Percentiles rank a stretch among this genome's conserved stretches.
phyloP scores from a whole-genome alignment of 768 basidiomycete genomes.

The Suillus sp. region DNA sequence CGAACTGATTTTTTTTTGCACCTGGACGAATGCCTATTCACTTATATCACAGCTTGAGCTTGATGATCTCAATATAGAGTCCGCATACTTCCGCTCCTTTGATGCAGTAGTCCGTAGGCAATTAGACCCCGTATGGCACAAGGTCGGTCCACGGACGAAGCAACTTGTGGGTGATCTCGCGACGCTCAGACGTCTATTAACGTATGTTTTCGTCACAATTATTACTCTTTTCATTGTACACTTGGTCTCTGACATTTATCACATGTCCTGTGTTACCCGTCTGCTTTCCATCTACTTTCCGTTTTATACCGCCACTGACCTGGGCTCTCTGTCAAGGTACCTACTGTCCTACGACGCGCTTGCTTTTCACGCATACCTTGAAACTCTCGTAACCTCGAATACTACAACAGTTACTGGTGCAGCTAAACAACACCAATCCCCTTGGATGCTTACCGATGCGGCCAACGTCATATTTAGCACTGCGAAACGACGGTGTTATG shows the following conservation, averaged over 20 bases:
- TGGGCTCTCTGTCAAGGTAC: slow-evolving; percentile 49
- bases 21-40: background rate
- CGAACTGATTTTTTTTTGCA: background rate
- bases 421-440: slow-evolving; percentile 68
- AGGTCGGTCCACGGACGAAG: slow-evolving; percentile 90
- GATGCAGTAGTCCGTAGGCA: slow-evolving; percentile 86
- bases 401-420: slow-evolving; percentile 51
- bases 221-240: slow-evolving; percentile 1
- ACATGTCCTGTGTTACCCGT: background rate
- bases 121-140: slow-evolving; percentile 95
- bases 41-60: slow-evolving; percentile 72
- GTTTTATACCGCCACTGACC: slow-evolving; percentile 15
- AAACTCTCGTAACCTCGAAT: slow-evolving; percentile 76
- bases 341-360: slow-evolving; percentile 89
- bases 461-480: slow-evolving; percentile 83
- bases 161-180: slow-evolving; percentile 89
- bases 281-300: background rate
- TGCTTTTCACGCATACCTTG: slow-evolving; percentile 88
- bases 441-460: slow-evolving; percentile 92
- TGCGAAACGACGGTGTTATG: slow-evolving; percentile 83
- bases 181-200: slow-evolving; percentile 78
- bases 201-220: slow-evolving; percentile 46
- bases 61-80: slow-evolving; percentile 90
- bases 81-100: slow-evolving; percentile 92
- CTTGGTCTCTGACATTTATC: background rate